phyloP scores from a whole-genome alignment of 176 grass and related monocot species.

The Oryza meridionalis region DNA sequence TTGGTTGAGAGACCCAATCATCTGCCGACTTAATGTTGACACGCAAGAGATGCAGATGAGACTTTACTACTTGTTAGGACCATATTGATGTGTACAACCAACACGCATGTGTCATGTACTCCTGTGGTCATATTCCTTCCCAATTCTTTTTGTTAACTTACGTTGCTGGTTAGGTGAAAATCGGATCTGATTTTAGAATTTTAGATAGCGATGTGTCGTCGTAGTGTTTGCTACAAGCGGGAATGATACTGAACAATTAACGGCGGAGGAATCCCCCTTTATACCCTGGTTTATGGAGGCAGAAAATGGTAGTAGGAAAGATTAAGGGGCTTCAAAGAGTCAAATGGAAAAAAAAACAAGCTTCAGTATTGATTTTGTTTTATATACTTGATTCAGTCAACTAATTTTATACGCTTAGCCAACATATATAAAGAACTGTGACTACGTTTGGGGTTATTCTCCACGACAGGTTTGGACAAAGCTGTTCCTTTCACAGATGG shows the following conservation, averaged over 20 bases:
- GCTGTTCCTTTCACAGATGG: conserved; percentile 36
- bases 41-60: neutral
- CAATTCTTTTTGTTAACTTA: neutral
- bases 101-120: neutral
- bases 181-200: neutral
- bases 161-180: neutral
- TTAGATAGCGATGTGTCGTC: neutral
- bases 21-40: neutral
- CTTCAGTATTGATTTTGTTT: neutral
- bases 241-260: neutral
- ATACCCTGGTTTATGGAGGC: neutral
- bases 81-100: conserved; percentile 4
- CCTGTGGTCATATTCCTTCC: neutral
- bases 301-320: neutral
- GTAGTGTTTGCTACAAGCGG: neutral
- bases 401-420: conserved; percentile 6
- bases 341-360: conserved; percentile 22
- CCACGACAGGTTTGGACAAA: conserved; percentile 24
- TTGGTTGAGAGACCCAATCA: neutral
- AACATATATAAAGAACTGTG: conserved; percentile 23
- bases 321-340: neutral
- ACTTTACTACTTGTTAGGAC: neutral
- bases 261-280: neutral
- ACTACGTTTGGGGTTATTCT: conserved; percentile 5
- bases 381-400: neutral